Conservation (phyloP, 2,329 filamentous ascomycete species). For the Botrytis galanthina region DNA sequence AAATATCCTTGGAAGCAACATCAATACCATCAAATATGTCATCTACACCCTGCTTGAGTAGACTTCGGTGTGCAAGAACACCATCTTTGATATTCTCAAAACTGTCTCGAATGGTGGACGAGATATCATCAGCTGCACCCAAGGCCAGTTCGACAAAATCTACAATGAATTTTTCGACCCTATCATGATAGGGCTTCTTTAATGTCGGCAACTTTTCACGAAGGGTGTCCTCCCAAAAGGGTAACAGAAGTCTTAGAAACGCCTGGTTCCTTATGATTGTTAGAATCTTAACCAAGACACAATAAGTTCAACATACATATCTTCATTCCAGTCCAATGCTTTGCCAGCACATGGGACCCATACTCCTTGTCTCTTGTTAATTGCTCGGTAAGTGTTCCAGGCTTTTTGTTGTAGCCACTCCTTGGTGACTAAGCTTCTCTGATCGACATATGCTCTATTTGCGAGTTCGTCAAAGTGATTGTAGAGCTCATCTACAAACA, state of each 20-base stretch:
- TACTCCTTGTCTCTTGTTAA: conserved; percentile 22
- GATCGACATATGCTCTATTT: background rate
- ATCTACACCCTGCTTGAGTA: background rate
- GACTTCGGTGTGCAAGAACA: background rate
- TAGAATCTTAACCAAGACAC: background rate
- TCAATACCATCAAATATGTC: background rate
- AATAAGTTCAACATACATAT: conserved; percentile 25
- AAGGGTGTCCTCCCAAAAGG: too few relatives aligned
- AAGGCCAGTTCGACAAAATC: background rate
- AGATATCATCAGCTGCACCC: background rate
- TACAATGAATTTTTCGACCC: background rate
- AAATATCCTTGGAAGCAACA: background rate
- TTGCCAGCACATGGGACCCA: background rate
- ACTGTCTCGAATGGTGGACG: background rate
- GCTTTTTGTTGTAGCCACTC: background rate
- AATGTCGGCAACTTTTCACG: background rate
- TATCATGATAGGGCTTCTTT: background rate
- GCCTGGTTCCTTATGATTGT: background rate
- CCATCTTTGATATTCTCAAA: background rate
- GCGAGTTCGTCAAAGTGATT: background rate
- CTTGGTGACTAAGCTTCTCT: background rate
- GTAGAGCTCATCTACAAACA: background rate
- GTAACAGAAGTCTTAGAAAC: background rate
- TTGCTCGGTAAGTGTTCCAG: conserved; percentile 26
- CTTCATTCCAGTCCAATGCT: conserved; percentile 25